phyloP scores from a whole-genome alignment of 768 basidiomycete species.

The Lactarius deliciosus region DNA sequence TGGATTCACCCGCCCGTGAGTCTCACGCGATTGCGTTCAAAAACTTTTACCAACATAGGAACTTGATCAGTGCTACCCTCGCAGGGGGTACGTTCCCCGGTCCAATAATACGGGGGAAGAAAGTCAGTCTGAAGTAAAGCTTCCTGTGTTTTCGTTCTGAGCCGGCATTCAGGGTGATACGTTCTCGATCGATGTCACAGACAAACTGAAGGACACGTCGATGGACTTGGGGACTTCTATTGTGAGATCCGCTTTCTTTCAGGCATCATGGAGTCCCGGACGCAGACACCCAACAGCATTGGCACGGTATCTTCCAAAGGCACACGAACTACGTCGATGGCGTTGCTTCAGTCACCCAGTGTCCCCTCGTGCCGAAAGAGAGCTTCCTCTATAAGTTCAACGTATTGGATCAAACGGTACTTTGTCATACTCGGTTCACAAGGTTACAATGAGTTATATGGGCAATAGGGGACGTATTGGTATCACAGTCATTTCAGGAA shows the following conservation, averaged over 20 bases:
- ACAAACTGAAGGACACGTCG: slow-evolving; percentile 6
- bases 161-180: slow-evolving; percentile 3
- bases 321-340: slow-evolving; percentile 24
- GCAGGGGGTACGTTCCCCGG: slow-evolving; percentile 16
- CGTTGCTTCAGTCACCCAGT: slow-evolving; percentile 26
- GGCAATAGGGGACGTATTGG: slow-evolving; percentile 20
- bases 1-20: slow-evolving; percentile 30
- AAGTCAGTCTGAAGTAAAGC: neutral
- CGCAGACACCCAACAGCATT: slow-evolving; percentile 18
- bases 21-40: neutral
- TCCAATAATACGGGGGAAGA: slow-evolving; percentile 12
- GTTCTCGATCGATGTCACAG: slow-evolving; percentile 13
- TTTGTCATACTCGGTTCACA: neutral
- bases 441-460: neutral
- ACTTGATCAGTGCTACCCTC: slow-evolving; percentile 10
- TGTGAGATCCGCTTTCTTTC: neutral
- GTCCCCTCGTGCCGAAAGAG: slow-evolving; percentile 26
- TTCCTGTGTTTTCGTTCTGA: neutral
- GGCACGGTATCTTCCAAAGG: slow-evolving; percentile 29
- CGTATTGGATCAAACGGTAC: slow-evolving; percentile 16
- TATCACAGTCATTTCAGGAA: neutral
- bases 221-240: slow-evolving; percentile 15
- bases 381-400: slow-evolving; percentile 24
- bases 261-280: neutral
- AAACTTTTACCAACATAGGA: neutral